These are phyloP conservation scores for Aspergillus tubingensis DNA, from an alignment of 2,329 filamentous ascomycete genomes.

Conservation along the genomic window DNA sequence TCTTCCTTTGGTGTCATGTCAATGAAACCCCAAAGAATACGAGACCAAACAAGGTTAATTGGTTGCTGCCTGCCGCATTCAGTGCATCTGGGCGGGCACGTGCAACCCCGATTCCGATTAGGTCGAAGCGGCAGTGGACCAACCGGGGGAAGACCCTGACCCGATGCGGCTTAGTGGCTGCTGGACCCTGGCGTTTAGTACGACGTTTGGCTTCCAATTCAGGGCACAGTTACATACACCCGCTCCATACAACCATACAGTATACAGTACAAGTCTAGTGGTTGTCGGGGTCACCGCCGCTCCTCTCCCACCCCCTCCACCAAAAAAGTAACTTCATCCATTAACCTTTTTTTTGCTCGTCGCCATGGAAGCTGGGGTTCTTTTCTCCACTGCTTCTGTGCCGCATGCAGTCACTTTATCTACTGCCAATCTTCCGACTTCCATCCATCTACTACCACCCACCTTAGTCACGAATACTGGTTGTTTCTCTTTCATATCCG, in stretches of 20 bases:
- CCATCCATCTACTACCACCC: not conserved
- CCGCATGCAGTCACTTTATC: not conserved
- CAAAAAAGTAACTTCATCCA: not conserved
- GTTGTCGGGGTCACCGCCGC: constrained; percentile 27
- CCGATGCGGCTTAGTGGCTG: not conserved
- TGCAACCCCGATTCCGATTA: not conserved
- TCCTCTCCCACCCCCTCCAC: not conserved
- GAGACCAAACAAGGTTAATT: not conserved
- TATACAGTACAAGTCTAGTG: constrained; percentile 1
- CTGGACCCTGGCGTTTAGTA: constrained; percentile 1
- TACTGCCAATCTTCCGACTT: constrained; percentile 8
- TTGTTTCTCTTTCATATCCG: constrained; percentile 1
- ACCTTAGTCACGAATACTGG: too few species aligned
- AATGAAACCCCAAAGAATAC: too few species aligned
- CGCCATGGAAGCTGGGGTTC: too few species aligned
- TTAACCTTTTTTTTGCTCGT: not conserved
- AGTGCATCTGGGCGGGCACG: not conserved
- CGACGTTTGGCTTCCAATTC: not conserved
- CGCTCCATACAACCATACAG: not conserved
- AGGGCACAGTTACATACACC: not conserved
- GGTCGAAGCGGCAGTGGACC: not conserved
- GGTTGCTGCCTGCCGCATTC: not conserved
- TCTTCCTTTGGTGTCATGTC: too few species aligned
- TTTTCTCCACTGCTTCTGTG: constrained; percentile 6
- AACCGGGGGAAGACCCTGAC: not conserved